Percentiles rank a stretch among this genome's conserved stretches.
Evolutionary conservation across 495 filamentous ascomycete species (phyloP).

Genomic region (Neurospora hispaniola): DNA sequence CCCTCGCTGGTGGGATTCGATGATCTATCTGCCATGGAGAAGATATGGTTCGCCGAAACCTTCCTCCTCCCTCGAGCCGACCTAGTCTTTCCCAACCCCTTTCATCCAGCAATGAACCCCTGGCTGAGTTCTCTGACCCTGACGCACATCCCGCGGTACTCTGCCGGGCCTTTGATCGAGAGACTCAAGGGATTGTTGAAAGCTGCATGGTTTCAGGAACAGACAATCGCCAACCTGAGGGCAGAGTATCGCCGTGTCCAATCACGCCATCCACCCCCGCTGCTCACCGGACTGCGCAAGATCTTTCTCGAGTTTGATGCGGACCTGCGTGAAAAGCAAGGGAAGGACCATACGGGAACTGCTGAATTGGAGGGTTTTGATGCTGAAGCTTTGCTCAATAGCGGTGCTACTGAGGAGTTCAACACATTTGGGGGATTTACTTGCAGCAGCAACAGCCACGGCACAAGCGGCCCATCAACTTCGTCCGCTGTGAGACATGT

Average conservation of each 20-base stretch:
- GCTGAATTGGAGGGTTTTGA: slow-evolving; percentile 6
- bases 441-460: background rate
- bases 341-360: background rate
- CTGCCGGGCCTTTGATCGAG: slow-evolving; percentile 28
- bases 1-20: slow-evolving; percentile 17
- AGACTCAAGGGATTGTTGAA: slow-evolving; percentile 26
- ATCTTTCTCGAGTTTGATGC: slow-evolving; percentile 33
- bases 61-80: slow-evolving; percentile 24
- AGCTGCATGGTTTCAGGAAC: slow-evolving; percentile 31
- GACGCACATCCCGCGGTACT: slow-evolving; percentile 30
- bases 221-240: slow-evolving; percentile 15
- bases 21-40: slow-evolving; percentile 12
- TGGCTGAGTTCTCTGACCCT: slow-evolving; percentile 30
- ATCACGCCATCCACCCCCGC: slow-evolving; percentile 15
- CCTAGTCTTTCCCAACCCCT: slow-evolving; percentile 29
- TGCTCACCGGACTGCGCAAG: slow-evolving; percentile 29
- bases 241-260: background rate
- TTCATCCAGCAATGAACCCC: slow-evolving; percentile 36
- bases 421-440: slow-evolving; percentile 20
- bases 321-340: slow-evolving; percentile 19
- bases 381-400: slow-evolving; percentile 17
- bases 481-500: background rate
- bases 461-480: background rate
- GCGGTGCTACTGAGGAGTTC: slow-evolving; percentile 20
- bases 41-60: slow-evolving; percentile 28